These are phyloP conservation scores for Leptomonas seymouri DNA, from an alignment of 208 protist genomes.

Conservation along the genomic window DNA sequence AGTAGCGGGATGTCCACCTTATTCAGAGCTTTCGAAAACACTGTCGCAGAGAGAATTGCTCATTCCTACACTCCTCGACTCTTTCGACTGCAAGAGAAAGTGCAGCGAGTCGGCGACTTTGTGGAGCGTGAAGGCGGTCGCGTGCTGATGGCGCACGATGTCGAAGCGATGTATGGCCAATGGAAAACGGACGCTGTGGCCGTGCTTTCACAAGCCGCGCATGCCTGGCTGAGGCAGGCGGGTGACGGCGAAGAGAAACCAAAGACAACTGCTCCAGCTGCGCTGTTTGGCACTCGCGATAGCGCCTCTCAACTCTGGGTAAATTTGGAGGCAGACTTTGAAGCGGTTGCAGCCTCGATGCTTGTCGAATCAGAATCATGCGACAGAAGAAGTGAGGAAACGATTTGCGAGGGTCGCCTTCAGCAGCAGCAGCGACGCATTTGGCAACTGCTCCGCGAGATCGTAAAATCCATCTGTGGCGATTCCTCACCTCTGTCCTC, in stretches of 20 bases:
- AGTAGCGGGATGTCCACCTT: conserved; percentile 23
- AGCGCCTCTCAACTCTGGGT: neutral
- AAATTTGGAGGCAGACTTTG: conserved; percentile 2
- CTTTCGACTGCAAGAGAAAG: neutral
- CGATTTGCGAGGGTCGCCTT: conserved; percentile 4
- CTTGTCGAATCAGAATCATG: neutral
- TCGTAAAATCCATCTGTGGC: neutral
- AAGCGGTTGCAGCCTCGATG: neutral
- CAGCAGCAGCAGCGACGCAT: conserved; percentile 20
- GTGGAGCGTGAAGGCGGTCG: neutral
- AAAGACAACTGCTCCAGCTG: neutral
- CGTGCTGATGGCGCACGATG: neutral
- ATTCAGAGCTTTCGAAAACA: conserved; percentile 10
- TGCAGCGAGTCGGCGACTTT: neutral
- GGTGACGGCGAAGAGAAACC: neutral
- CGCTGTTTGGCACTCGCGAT: neutral
- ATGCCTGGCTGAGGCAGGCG: neutral
- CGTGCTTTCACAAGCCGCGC: neutral
- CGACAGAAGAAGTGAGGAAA: neutral
- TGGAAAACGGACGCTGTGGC: conserved; percentile 12
- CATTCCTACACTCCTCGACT: conserved; percentile 1
- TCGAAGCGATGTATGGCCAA: neutral
- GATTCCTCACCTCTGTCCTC: neutral
- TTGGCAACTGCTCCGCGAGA: conserved; percentile 1
- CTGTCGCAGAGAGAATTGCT: neutral